A percentile compares a stretch with the other conserved stretches of the same genome.
phyloP scores from a whole-genome alignment of 495 filamentous ascomycete species.

The Podospora sp. region DNA sequence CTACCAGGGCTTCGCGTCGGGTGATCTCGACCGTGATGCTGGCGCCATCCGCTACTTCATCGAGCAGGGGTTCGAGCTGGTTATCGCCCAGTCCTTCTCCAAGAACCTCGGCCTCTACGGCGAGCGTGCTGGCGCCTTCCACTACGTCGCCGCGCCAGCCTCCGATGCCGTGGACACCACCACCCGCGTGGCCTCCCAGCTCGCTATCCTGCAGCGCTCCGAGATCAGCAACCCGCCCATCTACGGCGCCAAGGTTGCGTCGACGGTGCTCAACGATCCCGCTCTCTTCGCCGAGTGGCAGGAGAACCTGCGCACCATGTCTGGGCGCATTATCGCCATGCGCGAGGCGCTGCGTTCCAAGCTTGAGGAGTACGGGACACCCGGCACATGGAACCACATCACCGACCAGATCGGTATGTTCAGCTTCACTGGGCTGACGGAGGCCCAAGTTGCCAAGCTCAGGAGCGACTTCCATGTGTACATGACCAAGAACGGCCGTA shows the following conservation, averaged over 20 bases:
- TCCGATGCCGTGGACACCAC: slow-evolving; percentile 64
- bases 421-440: slow-evolving; percentile 88
- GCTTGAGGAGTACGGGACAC: slow-evolving; percentile 79
- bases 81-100: slow-evolving; percentile 93
- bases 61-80: slow-evolving; percentile 91
- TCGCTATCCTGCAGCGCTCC: slow-evolving; percentile 91
- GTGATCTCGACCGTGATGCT: slow-evolving; percentile 80
- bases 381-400: slow-evolving; percentile 94
- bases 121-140: slow-evolving; percentile 94
- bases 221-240: slow-evolving; percentile 97
- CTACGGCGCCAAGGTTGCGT: slow-evolving; percentile 89
- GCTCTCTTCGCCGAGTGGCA: slow-evolving; percentile 91
- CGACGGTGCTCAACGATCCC: slow-evolving; percentile 77
- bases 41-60: slow-evolving; percentile 93
- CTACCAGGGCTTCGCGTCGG: slow-evolving; percentile 98
- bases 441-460: slow-evolving; percentile 81
- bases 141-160: slow-evolving; percentile 80
- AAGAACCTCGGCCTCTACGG: slow-evolving; percentile 99
- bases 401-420: slow-evolving; percentile 99
- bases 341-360: slow-evolving; percentile 71
- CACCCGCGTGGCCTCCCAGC: slow-evolving; percentile 75
- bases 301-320: slow-evolving; percentile 89
- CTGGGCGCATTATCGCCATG: slow-evolving; percentile 90
- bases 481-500: slow-evolving; percentile 98
- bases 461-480: slow-evolving; percentile 86